These are phyloP conservation scores for Copromyces sp. DNA, from an alignment of 495 filamentous ascomycete genomes.

Conservation along the genomic window DNA sequence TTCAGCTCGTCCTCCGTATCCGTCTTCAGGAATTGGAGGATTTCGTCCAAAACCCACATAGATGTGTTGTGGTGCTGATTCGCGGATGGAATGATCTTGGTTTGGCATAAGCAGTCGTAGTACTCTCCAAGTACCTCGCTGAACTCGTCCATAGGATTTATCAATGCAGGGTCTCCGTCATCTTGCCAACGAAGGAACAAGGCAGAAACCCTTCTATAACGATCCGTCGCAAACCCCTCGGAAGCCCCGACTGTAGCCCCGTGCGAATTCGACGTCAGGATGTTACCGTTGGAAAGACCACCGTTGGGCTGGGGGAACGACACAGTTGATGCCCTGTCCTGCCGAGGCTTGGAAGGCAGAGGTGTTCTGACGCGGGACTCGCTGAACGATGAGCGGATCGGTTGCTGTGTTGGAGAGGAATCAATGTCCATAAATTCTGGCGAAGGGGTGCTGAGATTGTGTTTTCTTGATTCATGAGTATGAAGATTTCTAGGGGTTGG, in stretches of 20 bases:
- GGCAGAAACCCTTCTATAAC: conserved; percentile 32
- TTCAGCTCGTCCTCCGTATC: conserved; percentile 28
- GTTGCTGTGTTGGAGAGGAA: conserved; percentile 16
- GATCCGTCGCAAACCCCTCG: conserved; percentile 3
- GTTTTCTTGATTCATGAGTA: conserved; percentile 23
- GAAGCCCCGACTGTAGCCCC: neutral
- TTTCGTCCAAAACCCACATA: conserved; percentile 31
- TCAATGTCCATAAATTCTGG: conserved; percentile 21
- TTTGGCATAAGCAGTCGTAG: conserved; percentile 33
- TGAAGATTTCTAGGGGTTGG: neutral
- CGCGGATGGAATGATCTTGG: conserved; percentile 29
- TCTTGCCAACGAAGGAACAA: conserved; percentile 40
- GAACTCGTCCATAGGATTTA: conserved; percentile 27
- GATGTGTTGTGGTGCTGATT: conserved; percentile 4
- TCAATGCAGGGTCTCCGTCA: conserved; percentile 28
- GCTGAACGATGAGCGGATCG: conserved; percentile 23
- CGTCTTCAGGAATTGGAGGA: conserved; percentile 22
- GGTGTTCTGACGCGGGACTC: conserved; percentile 39
- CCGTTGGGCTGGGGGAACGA: neutral
- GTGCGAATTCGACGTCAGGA: neutral
- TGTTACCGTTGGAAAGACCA: neutral
- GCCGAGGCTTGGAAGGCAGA: conserved; percentile 35
- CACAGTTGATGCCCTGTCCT: conserved; percentile 24
- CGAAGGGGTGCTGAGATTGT: neutral
- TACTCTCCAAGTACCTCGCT: conserved; percentile 29